Conservation (phyloP, 2,329 filamentous ascomycete species). For the Tolypocladium pustulatum region DNA sequence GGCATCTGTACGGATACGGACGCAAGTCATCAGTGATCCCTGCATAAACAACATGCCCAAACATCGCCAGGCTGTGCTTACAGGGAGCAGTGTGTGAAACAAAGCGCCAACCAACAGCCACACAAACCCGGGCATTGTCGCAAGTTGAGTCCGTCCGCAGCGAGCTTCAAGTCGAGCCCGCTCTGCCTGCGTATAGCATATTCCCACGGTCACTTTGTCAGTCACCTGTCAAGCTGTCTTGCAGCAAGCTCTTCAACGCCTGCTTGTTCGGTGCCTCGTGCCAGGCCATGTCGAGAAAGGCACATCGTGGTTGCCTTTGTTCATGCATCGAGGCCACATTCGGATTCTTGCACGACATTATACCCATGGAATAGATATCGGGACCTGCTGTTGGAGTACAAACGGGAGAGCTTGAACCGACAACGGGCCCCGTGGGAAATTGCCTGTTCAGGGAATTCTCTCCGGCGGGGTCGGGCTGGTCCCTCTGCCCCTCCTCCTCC, state of each 20-base stretch:
- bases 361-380: background rate
- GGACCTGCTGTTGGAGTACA: background rate
- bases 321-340: background rate
- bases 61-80: background rate
- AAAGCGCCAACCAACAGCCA: background rate
- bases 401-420: background rate
- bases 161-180: background rate
- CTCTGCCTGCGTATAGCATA: too few species aligned
- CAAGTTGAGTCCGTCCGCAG: background rate
- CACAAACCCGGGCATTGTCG: background rate
- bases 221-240: background rate
- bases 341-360: background rate
- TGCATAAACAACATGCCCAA: background rate
- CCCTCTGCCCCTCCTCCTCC: background rate
- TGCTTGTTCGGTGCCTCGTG: background rate
- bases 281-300: background rate
- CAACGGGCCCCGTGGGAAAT: background rate
- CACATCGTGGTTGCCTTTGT: background rate
- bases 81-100: background rate
- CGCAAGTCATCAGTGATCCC: background rate
- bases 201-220: background rate
- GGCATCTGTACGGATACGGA: background rate
- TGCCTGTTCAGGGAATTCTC: background rate
- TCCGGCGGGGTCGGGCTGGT: background rate
- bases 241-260: background rate